Evolutionary conservation across 106 monocot genomes (phyloP).

Genomic region (Allium sativum): DNA sequence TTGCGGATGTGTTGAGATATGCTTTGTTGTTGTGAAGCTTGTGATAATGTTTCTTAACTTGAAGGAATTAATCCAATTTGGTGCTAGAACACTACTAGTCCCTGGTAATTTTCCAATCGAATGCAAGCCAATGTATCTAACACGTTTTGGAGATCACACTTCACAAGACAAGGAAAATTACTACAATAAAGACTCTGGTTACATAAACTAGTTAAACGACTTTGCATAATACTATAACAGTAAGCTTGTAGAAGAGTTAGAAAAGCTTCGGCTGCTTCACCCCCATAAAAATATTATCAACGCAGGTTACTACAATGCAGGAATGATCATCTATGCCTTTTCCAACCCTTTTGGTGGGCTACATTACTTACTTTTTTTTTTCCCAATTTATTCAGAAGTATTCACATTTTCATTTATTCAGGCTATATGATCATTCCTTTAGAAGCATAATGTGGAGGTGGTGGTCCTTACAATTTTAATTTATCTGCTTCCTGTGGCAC

Average conservation of each 20-base stretch:
- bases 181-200: constrained; percentile 40
- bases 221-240: constrained; percentile 32
- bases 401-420: background rate
- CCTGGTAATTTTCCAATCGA: constrained; percentile 50
- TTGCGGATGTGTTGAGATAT: no score
- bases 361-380: background rate
- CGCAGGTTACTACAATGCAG: constrained; percentile 48
- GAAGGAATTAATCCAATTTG: constrained; percentile 28
- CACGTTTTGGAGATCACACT: constrained; percentile 9
- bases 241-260: constrained; percentile 21
- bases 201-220: constrained; percentile 42
- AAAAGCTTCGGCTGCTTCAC: constrained; percentile 10
- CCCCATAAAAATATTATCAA: constrained; percentile 47
- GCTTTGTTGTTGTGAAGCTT: no score
- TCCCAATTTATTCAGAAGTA: background rate
- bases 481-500: constrained; percentile 15
- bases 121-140: constrained; percentile 27
- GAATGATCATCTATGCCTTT: constrained; percentile 15
- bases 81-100: constrained; percentile 50
- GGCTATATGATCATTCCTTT: background rate
- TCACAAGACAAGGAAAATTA: constrained; percentile 15
- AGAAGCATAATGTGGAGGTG: background rate
- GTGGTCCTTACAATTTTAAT: background rate
- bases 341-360: constrained; percentile 30
- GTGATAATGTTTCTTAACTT: no score